These are phyloP conservation scores for Eutypella sp. DNA, from an alignment of 2,329 filamentous ascomycete species.

Conservation along the genomic window DNA sequence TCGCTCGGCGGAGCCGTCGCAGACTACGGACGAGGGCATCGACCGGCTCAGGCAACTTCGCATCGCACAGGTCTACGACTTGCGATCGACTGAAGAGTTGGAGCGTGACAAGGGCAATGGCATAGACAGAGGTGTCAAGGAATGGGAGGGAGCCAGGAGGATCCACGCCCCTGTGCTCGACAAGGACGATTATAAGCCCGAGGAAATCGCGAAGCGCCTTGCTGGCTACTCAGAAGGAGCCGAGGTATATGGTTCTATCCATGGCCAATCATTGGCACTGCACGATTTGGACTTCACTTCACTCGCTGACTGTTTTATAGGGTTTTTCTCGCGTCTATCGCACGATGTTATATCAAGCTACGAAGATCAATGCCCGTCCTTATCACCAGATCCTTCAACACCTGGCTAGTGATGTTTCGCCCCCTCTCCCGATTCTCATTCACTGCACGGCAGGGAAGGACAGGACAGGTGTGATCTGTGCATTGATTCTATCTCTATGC, in stretches of 20 bases:
- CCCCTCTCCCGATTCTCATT: conserved; percentile 46
- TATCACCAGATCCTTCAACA: conserved; percentile 13
- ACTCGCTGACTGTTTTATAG: conserved; percentile 3
- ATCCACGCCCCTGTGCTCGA: conserved; percentile 57
- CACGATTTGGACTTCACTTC: too few relatives aligned
- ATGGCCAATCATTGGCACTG: too few relatives aligned
- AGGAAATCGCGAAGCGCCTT: conserved; percentile 51
- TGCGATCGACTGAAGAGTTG: conserved; percentile 46
- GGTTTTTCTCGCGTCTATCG: conserved; percentile 13
- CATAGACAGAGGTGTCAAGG: conserved; percentile 30
- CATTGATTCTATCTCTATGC: conserved; percentile 53
- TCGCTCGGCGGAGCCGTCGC: conserved; percentile 63
- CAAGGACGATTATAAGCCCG: conserved; percentile 52
- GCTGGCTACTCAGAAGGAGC: conserved; percentile 42
- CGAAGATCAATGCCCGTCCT: conserved; percentile 8
- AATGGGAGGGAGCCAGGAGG: conserved; percentile 47
- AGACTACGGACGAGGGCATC: conserved; percentile 49
- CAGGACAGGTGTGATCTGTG: conserved; percentile 60
- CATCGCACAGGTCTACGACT: conserved; percentile 44
- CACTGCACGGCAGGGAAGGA: conserved; percentile 70
- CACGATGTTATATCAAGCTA: conserved; percentile 10
- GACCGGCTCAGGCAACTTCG: conserved; percentile 47
- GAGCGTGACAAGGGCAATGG: conserved; percentile 40
- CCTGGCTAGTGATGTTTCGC: conserved; percentile 5
- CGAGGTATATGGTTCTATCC: not conserved